Base-by-base conservation (phyloP, 352 stramenopile species). In the Peronospora tabacina region DNA sequence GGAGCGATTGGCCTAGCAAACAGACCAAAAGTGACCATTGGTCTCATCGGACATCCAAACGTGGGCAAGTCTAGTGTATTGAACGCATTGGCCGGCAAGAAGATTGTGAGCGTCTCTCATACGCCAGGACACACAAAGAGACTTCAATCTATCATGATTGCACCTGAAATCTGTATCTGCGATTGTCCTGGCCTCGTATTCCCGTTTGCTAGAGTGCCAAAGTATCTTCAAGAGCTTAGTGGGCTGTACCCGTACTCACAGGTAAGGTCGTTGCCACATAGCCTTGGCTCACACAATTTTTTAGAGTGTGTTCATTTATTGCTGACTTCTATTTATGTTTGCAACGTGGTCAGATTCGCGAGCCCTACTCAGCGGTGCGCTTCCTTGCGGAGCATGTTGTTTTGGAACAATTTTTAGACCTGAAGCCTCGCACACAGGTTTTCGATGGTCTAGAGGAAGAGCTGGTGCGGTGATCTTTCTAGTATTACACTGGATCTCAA, bases 11-110 rank as follows among this genome's bases (percentile, higher is more conserved):
- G 49, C 13, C 53, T 70, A n/a, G 75, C 73, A 24, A 62, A 62
- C 10, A 81, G 75, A 7, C 65, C 65, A 4, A 80, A 74, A 28
- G 64, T 88, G 28, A 94, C 74, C 7, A 87, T 94, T 33, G 86
- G 86, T 35, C 64, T 96, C n/a, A 88, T 94, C 29, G 86, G 85
- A 9, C 80, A 94, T 42, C 83, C 82, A 24, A 94, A 94, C 52
- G 82, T 92, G n/a, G 83, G 83, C 49, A 94, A 94, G 52, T 91
- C 79, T 15, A 93, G 82, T 49, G 75, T 94, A 19, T 62, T 94
- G 20, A 94, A 94, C 38, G 81, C 82, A 7, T 63, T 94, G 13
- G 78, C 76, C 1, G 82, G 81, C 41, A 92, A 91, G 60, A 94
- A 94, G 49, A 77, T 90, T 41, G 81, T 90, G 41, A 93, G 80